These are phyloP conservation scores for Lachnellula cervina DNA, from an alignment of 2,329 filamentous ascomycete species.

Conservation along the genomic window DNA sequence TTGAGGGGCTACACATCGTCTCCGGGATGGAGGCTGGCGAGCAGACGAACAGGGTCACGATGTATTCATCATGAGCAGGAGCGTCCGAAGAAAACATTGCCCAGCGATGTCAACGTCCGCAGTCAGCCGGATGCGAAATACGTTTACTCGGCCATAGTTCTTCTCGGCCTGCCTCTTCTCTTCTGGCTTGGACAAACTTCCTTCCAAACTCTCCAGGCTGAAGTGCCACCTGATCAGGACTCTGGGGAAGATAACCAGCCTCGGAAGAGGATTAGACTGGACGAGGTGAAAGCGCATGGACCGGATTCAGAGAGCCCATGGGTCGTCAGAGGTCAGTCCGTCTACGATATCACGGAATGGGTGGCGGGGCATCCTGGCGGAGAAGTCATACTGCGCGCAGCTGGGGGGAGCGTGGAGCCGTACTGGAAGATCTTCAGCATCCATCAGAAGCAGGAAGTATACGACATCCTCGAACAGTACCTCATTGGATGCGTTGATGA, in stretches of 20 bases:
- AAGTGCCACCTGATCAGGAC: background rate
- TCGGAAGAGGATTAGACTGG: constrained; percentile 31
- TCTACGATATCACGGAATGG: constrained; percentile 70
- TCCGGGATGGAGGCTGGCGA: no score
- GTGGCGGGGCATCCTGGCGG: constrained; percentile 61
- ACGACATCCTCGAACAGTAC: constrained; percentile 61
- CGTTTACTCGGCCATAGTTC: no score
- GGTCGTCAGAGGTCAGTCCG: constrained; percentile 59
- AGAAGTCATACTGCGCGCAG: constrained; percentile 62
- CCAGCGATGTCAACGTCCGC: no score
- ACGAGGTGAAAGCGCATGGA: constrained; percentile 50
- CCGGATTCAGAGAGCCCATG: constrained; percentile 50
- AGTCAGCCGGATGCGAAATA: no score
- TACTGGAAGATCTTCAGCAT: constrained; percentile 70
- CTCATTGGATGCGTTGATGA: constrained; percentile 57
- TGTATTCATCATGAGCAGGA: no score
- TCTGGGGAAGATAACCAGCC: background rate
- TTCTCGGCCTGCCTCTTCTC: background rate
- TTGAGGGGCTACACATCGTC: no score
- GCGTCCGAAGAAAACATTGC: no score
- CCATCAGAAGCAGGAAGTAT: constrained; percentile 60
- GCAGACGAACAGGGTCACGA: no score
- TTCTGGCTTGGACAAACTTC: background rate
- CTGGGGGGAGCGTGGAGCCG: constrained; percentile 58
- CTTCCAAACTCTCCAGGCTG: background rate